Evolutionary conservation across 306 rosid genomes (phyloP), one percentile per base, ranked within the genome.

Genomic region (Castanospermum australe): DNA sequence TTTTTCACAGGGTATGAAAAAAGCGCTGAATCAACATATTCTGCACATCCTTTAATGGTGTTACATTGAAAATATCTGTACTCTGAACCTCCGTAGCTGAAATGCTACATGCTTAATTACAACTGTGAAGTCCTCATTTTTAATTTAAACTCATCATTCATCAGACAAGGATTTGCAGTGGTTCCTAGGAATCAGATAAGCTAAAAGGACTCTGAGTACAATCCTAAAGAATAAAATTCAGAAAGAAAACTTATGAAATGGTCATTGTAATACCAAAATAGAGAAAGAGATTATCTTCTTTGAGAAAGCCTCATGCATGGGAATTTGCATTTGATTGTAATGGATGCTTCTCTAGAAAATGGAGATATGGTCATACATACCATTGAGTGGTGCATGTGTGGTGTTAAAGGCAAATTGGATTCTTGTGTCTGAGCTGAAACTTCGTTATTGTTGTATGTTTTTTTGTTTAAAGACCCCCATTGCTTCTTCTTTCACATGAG

Each of bases 401-500:
- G 33, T 71, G 38, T 38, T 54, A 52, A 79, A 50, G 79, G 39
- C 17, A 52, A 51, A 30, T 25, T 51, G 60, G 55, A 32, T 71
- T 74, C 33, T 17, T 22, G 28, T 44, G 66, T 77, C 64, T 77
- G 45, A 3, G 67, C 33, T 10, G 60, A 57, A 78, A 83, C 17
- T 56, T 67, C 41, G 64, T 2, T 45, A 24, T 11, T 61, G 18
- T 1, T 50, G 41, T 22, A 4, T 35, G 0, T 81, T 6, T 30
- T 60, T 60, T 60, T 45, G 15, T 51, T 59, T 15, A 57, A 57
- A 48, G 45, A 56, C 45, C 47, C 60, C 33, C 21, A 9, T n/a
- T 44, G 30, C 67, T 51, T 70, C 25, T 65, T 42, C 44, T 33
- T 50, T 84, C 52, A 62, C 82, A 15, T 80, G 62, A 57, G 45